These are phyloP conservation scores for Teunomyces cretensis DNA, from an alignment of 805 yeast species.

Conservation along the genomic window DNA sequence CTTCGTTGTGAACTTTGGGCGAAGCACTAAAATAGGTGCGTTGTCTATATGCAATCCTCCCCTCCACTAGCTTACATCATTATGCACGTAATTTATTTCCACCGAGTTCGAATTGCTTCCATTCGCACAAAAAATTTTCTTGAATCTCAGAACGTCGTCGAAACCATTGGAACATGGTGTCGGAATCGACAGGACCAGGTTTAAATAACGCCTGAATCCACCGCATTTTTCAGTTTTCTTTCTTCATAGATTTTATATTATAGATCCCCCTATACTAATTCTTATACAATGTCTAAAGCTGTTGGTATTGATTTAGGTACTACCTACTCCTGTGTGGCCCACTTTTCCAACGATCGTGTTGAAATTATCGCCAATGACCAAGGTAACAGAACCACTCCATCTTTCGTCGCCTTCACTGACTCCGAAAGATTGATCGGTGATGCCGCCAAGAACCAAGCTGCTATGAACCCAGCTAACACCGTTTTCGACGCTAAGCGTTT, in stretches of 20 bases:
- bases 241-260: slow-evolving; percentile 4
- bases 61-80: neutral
- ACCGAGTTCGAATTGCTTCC: slow-evolving; percentile 6
- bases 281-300: slow-evolving; percentile 25
- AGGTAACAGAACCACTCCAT: slow-evolving; percentile 35
- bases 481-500: slow-evolving; percentile 35
- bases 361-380: slow-evolving; percentile 34
- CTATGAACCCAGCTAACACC: slow-evolving; percentile 34
- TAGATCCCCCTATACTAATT: neutral
- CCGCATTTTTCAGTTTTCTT: neutral
- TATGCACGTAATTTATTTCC: slow-evolving; percentile 4
- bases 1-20: too few species aligned
- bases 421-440: slow-evolving; percentile 34
- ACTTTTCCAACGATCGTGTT: slow-evolving; percentile 33
- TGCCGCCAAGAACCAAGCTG: slow-evolving; percentile 36
- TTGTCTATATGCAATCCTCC: neutral
- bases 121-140: slow-evolving; percentile 5
- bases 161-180: slow-evolving; percentile 9
- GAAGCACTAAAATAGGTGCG: too few species aligned
- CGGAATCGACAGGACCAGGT: slow-evolving; percentile 4
- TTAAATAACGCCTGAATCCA: slow-evolving; percentile 1
- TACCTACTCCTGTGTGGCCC: slow-evolving; percentile 35
- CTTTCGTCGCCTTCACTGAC: slow-evolving; percentile 34
- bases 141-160: slow-evolving; percentile 12
- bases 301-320: slow-evolving; percentile 36